Conservation (phyloP, 192 early-diverging fungal species). For the Gamsiella multidivaricata region DNA sequence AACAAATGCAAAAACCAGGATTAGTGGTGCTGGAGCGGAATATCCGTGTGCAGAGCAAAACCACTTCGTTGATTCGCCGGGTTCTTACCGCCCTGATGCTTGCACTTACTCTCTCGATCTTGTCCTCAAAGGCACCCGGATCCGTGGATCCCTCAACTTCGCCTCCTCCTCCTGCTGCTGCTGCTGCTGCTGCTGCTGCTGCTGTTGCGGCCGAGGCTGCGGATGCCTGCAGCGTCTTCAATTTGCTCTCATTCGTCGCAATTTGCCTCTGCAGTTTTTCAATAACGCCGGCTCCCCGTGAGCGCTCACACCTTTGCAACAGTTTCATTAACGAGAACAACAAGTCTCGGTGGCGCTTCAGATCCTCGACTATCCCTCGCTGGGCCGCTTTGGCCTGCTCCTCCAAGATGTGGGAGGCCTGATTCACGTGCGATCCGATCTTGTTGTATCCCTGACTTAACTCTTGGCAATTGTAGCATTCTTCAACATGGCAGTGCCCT, state of each 20-base stretch:
- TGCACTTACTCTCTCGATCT: conserved; percentile 21
- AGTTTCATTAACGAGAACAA: conserved; percentile 65
- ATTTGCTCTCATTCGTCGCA: conserved; percentile 52
- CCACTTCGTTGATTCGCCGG: background rate
- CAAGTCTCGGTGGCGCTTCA: conserved; percentile 73
- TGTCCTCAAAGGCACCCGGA: conserved; percentile 11
- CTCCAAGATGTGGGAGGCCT: conserved; percentile 41
- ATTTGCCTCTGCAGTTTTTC: conserved; percentile 67
- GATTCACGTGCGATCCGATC: conserved; percentile 42
- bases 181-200: conserved; percentile 9
- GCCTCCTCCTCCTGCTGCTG: conserved; percentile 20
- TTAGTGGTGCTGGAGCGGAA: background rate
- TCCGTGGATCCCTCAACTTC: background rate
- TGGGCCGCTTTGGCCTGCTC: conserved; percentile 54
- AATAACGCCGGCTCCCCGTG: conserved; percentile 33
- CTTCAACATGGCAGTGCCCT: conserved; percentile 61
- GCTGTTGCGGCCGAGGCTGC: conserved; percentile 12
- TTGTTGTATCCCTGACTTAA: conserved; percentile 54
- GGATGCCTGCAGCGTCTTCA: conserved; percentile 13
- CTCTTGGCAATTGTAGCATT: conserved; percentile 65
- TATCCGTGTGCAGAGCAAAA: too few species aligned
- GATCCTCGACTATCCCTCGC: conserved; percentile 70
- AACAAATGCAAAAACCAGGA: background rate
- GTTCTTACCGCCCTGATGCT: conserved; percentile 14
- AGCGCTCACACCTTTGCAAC: conserved; percentile 64